These are phyloP conservation scores for Martensiomyces pterosporus DNA, from an alignment of 192 early-diverging fungal genomes.

Conservation along the genomic window DNA sequence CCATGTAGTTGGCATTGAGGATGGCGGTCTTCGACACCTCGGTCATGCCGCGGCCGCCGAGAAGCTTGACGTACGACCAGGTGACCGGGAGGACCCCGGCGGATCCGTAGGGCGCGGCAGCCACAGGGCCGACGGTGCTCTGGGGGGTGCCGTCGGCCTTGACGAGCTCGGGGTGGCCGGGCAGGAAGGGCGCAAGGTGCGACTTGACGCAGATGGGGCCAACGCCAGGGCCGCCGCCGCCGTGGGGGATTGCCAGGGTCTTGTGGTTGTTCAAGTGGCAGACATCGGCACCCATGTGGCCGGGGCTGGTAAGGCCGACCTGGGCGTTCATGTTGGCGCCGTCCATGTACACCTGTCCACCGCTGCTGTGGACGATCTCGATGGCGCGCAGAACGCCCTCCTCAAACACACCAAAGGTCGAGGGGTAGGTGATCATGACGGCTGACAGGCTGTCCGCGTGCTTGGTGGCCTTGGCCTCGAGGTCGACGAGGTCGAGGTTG, in stretches of 20 bases:
- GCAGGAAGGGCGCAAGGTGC: slow-evolving; percentile 88
- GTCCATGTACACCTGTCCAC: slow-evolving; percentile 99
- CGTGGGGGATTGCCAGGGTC: slow-evolving; percentile 98
- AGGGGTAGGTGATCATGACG: slow-evolving; percentile 99
- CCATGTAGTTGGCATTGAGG: slow-evolving; percentile 99
- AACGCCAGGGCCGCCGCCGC: slow-evolving; percentile 98
- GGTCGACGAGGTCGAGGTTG: slow-evolving; percentile 87
- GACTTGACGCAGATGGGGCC: slow-evolving; percentile 93
- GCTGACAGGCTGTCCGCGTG: slow-evolving; percentile 84
- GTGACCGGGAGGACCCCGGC: slow-evolving; percentile 96
- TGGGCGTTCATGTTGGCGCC: slow-evolving; percentile 91
- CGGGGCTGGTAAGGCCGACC: slow-evolving; percentile 79
- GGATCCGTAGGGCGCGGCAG: slow-evolving; percentile 95
- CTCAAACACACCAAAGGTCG: slow-evolving; percentile 99
- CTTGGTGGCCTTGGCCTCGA: slow-evolving; percentile 84
- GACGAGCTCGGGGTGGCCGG: slow-evolving; percentile 81
- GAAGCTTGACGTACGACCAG: slow-evolving; percentile 98
- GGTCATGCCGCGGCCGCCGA: slow-evolving; percentile 90
- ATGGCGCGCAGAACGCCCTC: slow-evolving; percentile 80
- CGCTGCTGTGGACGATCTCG: slow-evolving; percentile 86
- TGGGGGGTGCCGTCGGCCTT: slow-evolving; percentile 58
- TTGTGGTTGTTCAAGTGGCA: slow-evolving; percentile 99
- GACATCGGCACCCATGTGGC: slow-evolving; percentile 97
- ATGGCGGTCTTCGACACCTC: slow-evolving; percentile 86
- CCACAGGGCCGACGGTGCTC: slow-evolving; percentile 84